Evolutionary conservation across 306 rosid genomes (phyloP), one percentile per base, ranked within the genome.

Genomic region (Carpinus viminea): DNA sequence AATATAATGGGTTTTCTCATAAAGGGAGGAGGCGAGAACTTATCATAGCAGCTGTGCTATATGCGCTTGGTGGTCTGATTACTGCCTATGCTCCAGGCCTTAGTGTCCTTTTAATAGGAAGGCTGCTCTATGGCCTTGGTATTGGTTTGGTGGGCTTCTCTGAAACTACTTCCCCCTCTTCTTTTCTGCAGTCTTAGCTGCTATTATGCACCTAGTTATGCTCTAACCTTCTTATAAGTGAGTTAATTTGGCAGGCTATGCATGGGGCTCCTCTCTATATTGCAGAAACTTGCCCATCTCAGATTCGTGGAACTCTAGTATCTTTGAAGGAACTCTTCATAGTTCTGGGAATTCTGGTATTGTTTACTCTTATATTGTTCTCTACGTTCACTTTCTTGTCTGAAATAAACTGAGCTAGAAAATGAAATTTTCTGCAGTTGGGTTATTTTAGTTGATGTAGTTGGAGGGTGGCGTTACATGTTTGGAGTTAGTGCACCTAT

Each of bases 401-500:
- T 56, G 70, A 79, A 77, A 73, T 51, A 68, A 74, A 73, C 79
- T 73, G 72, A 78, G 71, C 41, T 41, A 60, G 48, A 41, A 77
- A 73, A 55, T 78, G 64, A 75, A 81, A 68, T 62, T 53, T 74
- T 70, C 45, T 78, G 90, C 91, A 95, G 98, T 45, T 86, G 80
- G 98, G 98, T 76, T 95, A 92, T 86, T 91, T 87, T 82, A 86
- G 91, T 95, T 78, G 72, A 83, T 83, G 59, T 86, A 4, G 78
- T 92, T 47, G 98, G 98, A 54, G 98, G 98, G 8, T 95, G 98
- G 98, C 91, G 98, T 59, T 89, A 87, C 79, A 95, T 95, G 98
- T 95, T 87, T 80, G 98, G 97, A 71, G 41, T 87, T 72, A 92
- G 98, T 81, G 93, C 90, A 80, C 96, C 98, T 0, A n/a, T 92